Conservation (phyloP, 345 rosid species). For the Citrus inodora region DNA sequence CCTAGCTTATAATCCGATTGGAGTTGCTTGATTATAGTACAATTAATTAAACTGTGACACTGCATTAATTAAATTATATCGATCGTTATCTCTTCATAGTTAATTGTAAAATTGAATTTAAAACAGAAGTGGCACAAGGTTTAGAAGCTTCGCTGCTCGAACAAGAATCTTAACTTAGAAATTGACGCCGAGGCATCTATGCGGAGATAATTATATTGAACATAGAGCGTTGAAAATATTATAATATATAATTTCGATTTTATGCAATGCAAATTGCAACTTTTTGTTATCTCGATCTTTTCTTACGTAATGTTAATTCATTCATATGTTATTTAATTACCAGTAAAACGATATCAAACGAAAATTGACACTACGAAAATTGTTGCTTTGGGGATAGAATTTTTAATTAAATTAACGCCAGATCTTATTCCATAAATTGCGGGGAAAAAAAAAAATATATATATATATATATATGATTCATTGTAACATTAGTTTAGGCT, state of each 20-base stretch:
- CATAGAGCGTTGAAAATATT: background rate
- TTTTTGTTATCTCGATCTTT: no score
- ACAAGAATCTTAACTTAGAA: conserved; percentile 18
- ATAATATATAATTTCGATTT: background rate
- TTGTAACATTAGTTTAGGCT: background rate
- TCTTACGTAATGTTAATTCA: no score
- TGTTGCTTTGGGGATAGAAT: no score
- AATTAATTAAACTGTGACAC: background rate
- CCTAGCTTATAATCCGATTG: background rate
- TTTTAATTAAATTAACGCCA: background rate
- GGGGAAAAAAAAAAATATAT: background rate
- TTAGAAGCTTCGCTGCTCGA: conserved; percentile 43
- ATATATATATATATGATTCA: background rate
- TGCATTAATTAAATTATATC: background rate
- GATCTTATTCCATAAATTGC: background rate
- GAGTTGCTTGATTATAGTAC: background rate
- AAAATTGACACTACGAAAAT: no score
- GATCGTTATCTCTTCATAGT: background rate
- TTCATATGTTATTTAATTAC: no score
- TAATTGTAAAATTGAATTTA: background rate
- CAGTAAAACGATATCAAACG: no score
- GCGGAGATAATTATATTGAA: background rate
- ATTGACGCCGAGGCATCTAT: conserved; percentile 10
- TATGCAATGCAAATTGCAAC: background rate
- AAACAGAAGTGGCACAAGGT: conserved; percentile 21